A percentile compares a stretch with the other conserved stretches of the same genome.
Conservation (phyloP, 306 rosid species). For the Malus sylvestris region DNA sequence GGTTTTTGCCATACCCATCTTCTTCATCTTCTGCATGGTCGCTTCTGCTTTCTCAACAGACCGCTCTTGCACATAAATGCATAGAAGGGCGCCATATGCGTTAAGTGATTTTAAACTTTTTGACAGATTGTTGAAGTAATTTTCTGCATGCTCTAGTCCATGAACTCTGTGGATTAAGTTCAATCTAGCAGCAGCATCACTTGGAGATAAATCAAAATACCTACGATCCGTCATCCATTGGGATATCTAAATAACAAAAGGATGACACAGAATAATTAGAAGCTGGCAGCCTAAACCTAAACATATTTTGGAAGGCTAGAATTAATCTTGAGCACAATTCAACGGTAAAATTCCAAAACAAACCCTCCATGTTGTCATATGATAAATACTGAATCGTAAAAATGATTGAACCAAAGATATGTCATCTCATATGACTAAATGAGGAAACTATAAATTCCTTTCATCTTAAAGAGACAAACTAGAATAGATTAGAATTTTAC, state of each 20-base stretch:
- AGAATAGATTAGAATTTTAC: background rate
- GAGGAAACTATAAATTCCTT: background rate
- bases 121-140: conserved; percentile 28
- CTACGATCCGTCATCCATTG: conserved; percentile 32
- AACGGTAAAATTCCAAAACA: background rate
- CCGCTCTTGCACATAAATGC: conserved; percentile 20
- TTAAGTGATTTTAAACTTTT: conserved; percentile 3
- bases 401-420: background rate
- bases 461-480: background rate
- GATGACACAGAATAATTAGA: background rate
- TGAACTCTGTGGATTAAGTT: conserved; percentile 25
- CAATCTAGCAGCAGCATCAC: conserved; percentile 27
- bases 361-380: no score
- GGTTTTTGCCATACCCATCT: conserved; percentile 10
- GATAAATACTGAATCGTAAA: background rate
- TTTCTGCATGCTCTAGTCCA: conserved; percentile 28
- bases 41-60: conserved; percentile 29
- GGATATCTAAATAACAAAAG: conserved; percentile 20
- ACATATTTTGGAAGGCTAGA: background rate
- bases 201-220: conserved; percentile 20
- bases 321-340: background rate
- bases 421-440: no score
- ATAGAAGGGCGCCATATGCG: conserved; percentile 26
- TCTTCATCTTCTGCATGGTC: conserved; percentile 23
- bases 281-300: background rate